Evolutionary conservation across 2,329 filamentous ascomycete species (phyloP).

Genomic region (Pyrenophora graminea): DNA sequence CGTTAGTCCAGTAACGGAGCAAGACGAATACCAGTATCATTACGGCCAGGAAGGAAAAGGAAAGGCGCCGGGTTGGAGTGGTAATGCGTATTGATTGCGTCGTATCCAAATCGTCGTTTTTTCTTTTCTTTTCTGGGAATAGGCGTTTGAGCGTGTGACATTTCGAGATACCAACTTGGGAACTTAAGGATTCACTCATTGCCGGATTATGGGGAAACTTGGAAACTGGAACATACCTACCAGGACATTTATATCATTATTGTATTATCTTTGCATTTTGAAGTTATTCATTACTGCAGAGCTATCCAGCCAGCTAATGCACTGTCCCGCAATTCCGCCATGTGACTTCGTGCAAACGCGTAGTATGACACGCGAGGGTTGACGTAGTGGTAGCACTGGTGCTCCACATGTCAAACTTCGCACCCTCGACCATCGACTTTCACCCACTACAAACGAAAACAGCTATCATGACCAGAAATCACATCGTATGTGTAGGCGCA

Average conservation of each 20-base stretch:
- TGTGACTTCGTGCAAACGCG: constrained; percentile 3
- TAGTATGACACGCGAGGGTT: background rate
- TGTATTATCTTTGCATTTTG: background rate
- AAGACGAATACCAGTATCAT: constrained; percentile 26
- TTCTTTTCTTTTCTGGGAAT: constrained; percentile 3
- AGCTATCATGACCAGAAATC: constrained; percentile 36
- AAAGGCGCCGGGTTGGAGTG: constrained; percentile 6
- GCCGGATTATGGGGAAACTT: constrained; percentile 1
- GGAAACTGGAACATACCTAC: background rate
- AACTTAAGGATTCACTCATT: constrained; percentile 19
- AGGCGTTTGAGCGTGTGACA: constrained; percentile 25
- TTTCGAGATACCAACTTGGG: constrained; percentile 24
- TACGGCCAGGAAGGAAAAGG: constrained; percentile 29
- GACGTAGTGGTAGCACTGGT: constrained; percentile 4
- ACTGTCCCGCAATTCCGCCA: background rate
- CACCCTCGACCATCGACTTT: background rate
- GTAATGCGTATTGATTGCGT: constrained; percentile 16
- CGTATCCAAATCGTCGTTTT: background rate
- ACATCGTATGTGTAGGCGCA: constrained; percentile 67
- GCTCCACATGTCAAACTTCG: constrained; percentile 7
- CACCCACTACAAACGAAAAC: background rate
- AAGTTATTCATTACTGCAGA: no score
- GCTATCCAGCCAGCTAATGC: no score
- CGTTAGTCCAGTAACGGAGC: constrained; percentile 25
- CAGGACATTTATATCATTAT: background rate